Percentiles rank a stretch among this genome's conserved stretches.
Evolutionary conservation across 768 basidiomycete genomes (phyloP).

Genomic region (Scleroderma bovista): DNA sequence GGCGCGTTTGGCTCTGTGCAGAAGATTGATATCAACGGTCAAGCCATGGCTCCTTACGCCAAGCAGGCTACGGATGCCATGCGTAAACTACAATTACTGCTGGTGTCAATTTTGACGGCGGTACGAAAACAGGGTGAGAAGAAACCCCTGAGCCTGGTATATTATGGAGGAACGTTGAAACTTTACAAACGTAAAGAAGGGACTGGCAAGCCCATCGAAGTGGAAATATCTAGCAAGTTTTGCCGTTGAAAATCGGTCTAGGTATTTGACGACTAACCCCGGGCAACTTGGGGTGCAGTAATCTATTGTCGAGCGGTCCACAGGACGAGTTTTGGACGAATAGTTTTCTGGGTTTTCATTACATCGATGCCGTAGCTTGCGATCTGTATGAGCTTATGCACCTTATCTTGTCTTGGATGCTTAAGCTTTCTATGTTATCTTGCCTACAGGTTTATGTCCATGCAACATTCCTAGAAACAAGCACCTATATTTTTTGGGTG

Average conservation of each 20-base stretch:
- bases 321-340: no score
- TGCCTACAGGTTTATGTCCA: no score
- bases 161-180: constrained; percentile 34
- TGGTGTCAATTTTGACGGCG: constrained; percentile 38
- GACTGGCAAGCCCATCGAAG: constrained; percentile 14
- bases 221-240: constrained; percentile 21
- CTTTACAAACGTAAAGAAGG: constrained; percentile 43
- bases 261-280: no score
- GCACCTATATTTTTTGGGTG: no score
- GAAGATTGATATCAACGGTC: constrained; percentile 38
- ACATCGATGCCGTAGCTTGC: no score
- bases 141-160: constrained; percentile 53
- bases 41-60: constrained; percentile 19
- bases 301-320: no score
- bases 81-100: constrained; percentile 22
- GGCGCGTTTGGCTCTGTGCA: constrained; percentile 49
- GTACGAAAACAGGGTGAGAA: constrained; percentile 48
- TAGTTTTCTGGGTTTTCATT: no score
- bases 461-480: no score
- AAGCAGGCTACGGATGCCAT: constrained; percentile 14
- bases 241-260: neutral
- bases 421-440: no score
- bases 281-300: no score
- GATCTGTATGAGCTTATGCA: no score
- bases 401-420: no score